Percentiles rank a stretch among this genome's conserved stretches.
Conservation (phyloP, 2,329 filamentous ascomycete genomes). For the Microcyclosporella mali region DNA sequence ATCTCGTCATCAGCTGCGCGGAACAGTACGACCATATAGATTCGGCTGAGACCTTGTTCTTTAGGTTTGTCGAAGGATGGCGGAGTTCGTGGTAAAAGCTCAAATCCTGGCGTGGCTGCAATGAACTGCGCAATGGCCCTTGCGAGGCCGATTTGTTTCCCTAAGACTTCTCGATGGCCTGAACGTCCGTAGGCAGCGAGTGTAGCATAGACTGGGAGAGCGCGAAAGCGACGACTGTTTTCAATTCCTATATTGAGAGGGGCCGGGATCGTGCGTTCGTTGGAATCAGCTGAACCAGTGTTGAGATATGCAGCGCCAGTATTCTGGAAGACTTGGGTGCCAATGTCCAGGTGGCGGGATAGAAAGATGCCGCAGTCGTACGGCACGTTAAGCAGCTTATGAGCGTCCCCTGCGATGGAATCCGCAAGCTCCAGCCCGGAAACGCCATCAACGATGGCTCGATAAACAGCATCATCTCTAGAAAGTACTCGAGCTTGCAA, state of each 20-base stretch:
- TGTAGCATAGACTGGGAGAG: slow-evolving; percentile 80
- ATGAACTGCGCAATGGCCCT: slow-evolving; percentile 62
- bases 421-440: slow-evolving; percentile 74
- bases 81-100: slow-evolving; percentile 52
- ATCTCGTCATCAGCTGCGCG: slow-evolving; percentile 58
- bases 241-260: slow-evolving; percentile 83
- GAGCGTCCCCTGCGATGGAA: slow-evolving; percentile 78
- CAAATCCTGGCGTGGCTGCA: slow-evolving; percentile 55
- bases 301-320: slow-evolving; percentile 77
- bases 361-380: slow-evolving; percentile 93
- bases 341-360: slow-evolving; percentile 55
- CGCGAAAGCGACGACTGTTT: slow-evolving; percentile 85
- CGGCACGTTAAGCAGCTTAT: slow-evolving; percentile 91
- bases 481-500: slow-evolving; percentile 67
- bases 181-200: slow-evolving; percentile 68
- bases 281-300: slow-evolving; percentile 28
- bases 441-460: slow-evolving; percentile 44
- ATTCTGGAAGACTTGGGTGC: slow-evolving; percentile 67
- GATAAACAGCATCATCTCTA: slow-evolving; percentile 47
- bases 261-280: slow-evolving; percentile 54
- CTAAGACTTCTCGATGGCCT: slow-evolving; percentile 61
- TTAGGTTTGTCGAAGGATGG: slow-evolving; percentile 29
- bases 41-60: slow-evolving; percentile 43
- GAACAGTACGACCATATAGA: slow-evolving; percentile 72
- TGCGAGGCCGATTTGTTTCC: slow-evolving; percentile 65